Base-by-base conservation (phyloP, 2,329 filamentous ascomycete genomes). In the Coleophoma crateriformis region DNA sequence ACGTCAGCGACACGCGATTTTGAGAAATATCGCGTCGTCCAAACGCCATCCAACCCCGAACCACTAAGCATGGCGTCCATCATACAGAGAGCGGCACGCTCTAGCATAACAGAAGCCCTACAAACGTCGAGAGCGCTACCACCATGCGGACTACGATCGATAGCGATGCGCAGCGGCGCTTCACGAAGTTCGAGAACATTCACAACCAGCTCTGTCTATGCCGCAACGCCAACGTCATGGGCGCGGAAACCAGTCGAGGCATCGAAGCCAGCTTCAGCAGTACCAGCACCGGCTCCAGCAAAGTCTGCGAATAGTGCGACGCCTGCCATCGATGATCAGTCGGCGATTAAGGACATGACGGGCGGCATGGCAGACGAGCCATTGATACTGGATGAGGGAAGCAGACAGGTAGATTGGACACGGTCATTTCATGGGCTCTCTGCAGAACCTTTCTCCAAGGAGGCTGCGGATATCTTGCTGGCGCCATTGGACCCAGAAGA, bases 251-350 rank as follows among this genome's bases (percentile, higher is more conserved):
- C 53, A 44, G 15, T 22, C 45, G 46, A 48, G 33, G 34, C 49
- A 35, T 14, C 52, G 8, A 53, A 58, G 40, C 47, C 49, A 46
- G 39, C 48, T 42, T 37, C 60, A 46, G 50, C 33, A 51, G 55
- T 34, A 42, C 58, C 48, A 54, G 44, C 48, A 58, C 50, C 45
- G 48, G 55, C 45, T 46, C 49, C 50, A 27, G 14, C 32, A 46
- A 33, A 53, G 86, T 95, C 76, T 96, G 91, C 17, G 82, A 79
- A 45, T 95, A 88, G 13, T 96, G 85, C 73, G 84, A 92, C 67
- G 88, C 89, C 12, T 10, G 76, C 82, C 14, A 77, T 88, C 17
- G 62, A 60, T 52, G 56, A 58, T 48, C 57, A 62, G 54, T 62
- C 63, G 5, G 57, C 63, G 14, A 61, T 66, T 51, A 52, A 60